Evolutionary conservation across 805 yeast genomes (phyloP).

Genomic region (Osmozyma mogii): DNA sequence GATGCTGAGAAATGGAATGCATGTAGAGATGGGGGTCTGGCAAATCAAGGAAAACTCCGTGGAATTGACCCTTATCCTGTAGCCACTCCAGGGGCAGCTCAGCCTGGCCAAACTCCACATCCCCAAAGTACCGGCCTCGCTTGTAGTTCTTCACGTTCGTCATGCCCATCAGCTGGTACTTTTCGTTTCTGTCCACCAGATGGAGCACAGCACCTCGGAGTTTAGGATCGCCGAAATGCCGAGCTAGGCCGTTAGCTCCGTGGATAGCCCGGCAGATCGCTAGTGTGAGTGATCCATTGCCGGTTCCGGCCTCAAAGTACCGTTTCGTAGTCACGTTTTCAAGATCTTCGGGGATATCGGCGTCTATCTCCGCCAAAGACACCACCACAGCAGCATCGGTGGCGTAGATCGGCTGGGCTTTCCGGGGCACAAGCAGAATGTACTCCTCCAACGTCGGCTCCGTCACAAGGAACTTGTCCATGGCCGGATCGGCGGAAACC

Average conservation of each 20-base stretch:
- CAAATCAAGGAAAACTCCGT: conserved; percentile 3
- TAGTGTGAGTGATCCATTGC: conserved; percentile 3
- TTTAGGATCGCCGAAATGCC: background rate
- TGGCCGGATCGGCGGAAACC: background rate
- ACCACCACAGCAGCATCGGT: conserved; percentile 3
- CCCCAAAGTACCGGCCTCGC: conserved; percentile 1
- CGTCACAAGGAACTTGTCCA: background rate
- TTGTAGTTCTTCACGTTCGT: conserved; percentile 2
- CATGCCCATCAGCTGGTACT: conserved; percentile 1
- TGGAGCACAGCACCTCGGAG: conserved; percentile 2
- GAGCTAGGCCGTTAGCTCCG: conserved; percentile 2
- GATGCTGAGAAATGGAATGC: background rate
- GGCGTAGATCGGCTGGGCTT: conserved; percentile 3
- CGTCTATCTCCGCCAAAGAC: conserved; percentile 1
- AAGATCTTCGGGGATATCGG: background rate
- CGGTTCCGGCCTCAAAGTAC: conserved; percentile 3
- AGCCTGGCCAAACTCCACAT: conserved; percentile 1
- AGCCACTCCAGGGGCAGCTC: conserved; percentile 2
- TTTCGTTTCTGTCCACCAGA: conserved; percentile 1
- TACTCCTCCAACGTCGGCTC: conserved; percentile 4
- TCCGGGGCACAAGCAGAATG: conserved; percentile 1
- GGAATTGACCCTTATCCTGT: background rate
- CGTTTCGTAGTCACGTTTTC: background rate
- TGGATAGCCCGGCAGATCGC: conserved; percentile 3
- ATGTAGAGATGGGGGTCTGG: conserved; percentile 2